Conservation (phyloP, 176 grass and related monocot species). For the Tuctoria greenei region DNA sequence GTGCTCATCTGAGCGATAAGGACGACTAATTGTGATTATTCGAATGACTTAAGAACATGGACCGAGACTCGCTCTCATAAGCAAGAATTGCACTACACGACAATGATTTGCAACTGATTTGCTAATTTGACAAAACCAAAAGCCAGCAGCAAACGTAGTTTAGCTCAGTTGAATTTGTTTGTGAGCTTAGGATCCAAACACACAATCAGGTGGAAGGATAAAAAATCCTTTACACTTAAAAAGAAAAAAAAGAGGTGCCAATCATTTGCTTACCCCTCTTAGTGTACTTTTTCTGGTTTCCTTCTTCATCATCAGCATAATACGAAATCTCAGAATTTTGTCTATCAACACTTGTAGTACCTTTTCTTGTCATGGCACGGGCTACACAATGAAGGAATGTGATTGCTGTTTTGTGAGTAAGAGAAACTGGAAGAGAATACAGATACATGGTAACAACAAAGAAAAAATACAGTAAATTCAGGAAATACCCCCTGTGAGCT, state of each 20-base stretch:
- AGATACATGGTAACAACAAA: not conserved
- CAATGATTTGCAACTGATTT: not conserved
- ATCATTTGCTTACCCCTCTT: conserved; percentile 74
- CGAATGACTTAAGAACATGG: too few relatives aligned
- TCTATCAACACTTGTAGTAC: conserved; percentile 64
- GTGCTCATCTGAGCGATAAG: too few relatives aligned
- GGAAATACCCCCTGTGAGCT: conserved; percentile 65
- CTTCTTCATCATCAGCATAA: conserved; percentile 97
- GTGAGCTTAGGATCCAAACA: not conserved
- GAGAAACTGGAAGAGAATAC: conserved; percentile 1
- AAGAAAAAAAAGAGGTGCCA: not conserved
- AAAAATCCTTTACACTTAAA: not conserved
- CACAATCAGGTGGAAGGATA: not conserved
- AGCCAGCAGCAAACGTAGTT: not conserved
- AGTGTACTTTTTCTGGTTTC: conserved; percentile 83
- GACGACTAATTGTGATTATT: too few relatives aligned
- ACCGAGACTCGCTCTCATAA: not conserved
- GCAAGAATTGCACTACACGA: not conserved
- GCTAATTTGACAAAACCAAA: not conserved
- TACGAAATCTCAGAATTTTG: conserved; percentile 92
- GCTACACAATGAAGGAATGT: conserved; percentile 48
- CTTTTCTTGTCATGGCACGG: conserved; percentile 86
- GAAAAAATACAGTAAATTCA: conserved; percentile 10
- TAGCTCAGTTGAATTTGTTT: not conserved
- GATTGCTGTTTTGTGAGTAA: conserved; percentile 12